Evolutionary conservation across 805 yeast genomes (phyloP), one percentile per base, ranked within the genome.

Genomic region (Cyberlindnera maritima): DNA sequence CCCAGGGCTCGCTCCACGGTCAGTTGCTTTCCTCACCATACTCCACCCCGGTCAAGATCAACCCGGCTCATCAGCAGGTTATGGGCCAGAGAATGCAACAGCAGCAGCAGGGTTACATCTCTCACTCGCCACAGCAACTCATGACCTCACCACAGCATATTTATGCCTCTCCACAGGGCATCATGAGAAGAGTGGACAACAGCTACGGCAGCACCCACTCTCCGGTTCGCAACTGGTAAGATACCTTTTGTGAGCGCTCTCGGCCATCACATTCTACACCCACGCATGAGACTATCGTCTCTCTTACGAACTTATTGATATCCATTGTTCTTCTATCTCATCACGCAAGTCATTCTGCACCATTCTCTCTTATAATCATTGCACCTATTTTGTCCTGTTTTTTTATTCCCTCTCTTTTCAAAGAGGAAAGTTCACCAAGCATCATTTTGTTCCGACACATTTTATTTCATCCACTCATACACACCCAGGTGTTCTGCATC

Each of bases 11-110:
- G 13, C 25, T 12, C 34, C 28, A 28, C 19, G 23, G 20, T 15
- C 45, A 39, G 32, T 15, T 46, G 26, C 43, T 46, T 34, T 42
- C 49, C n/a, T 55, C 62, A 1, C 59, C 62, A 6, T 59, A 54
- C 42, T 33, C 49, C 11, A 58, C 62, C 0, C 62, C 62, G 14
- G 50, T 56, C 7, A 58, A 54, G 48, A 26, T 54, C 35, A 43
- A 39, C 43, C 44, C 46, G 9, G 37, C 23, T 10, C 41, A 38
- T 9, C 21, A 31, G n/a, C 44, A 41, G 9, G 26, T 42, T 14
- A 48, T 44, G 36, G 40, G 41, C 21, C 48, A 50, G 34, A 48
- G 52, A 40, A 15, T 40, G 15, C 44, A 33, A n/a, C 46, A 36
- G 19, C 44, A 41, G 19, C 54, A 46, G 39, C 44, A 34, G 19